phyloP scores from a whole-genome alignment of 1,284 basidiomycete genomes.

The Meripilus lineatus region DNA sequence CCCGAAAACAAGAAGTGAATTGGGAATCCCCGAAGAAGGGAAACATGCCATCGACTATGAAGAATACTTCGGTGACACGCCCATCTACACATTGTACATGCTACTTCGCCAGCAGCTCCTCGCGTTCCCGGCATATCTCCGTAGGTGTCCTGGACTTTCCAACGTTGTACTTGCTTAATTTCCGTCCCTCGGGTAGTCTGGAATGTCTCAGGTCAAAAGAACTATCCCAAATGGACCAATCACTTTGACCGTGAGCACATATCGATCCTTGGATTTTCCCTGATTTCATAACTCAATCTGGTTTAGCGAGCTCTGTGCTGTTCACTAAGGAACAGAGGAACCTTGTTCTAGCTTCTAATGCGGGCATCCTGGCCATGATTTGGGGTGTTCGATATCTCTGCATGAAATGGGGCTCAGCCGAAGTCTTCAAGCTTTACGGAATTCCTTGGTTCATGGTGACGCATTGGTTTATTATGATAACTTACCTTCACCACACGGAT shows the following conservation, averaged over 20 bases:
- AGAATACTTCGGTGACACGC: constrained; percentile 55
- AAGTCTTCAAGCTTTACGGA: constrained; percentile 48
- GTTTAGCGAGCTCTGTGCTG: constrained; percentile 45
- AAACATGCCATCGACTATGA: constrained; percentile 40
- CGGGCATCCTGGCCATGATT: constrained; percentile 45
- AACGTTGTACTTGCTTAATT: background rate
- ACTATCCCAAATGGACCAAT: constrained; percentile 64
- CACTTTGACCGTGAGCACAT: constrained; percentile 49
- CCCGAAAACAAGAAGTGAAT: constrained; percentile 49
- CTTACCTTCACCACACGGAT: constrained; percentile 56
- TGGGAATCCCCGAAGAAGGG: constrained; percentile 39
- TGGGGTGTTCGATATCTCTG: constrained; percentile 31
- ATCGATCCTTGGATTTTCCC: background rate
- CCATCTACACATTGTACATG: constrained; percentile 51
- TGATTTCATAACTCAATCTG: background rate
- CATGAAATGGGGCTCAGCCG: constrained; percentile 27
- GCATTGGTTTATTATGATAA: constrained; percentile 46
- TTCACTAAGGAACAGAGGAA: constrained; percentile 48
- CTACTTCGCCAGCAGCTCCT: constrained; percentile 62
- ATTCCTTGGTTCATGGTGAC: constrained; percentile 51
- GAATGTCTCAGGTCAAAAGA: constrained; percentile 61
- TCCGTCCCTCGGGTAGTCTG: constrained; percentile 32
- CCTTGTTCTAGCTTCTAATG: constrained; percentile 47
- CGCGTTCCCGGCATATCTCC: constrained; percentile 71
- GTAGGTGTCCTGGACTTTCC: constrained; percentile 24